Conservation (phyloP, 2,329 filamentous ascomycete genomes). For the Pseudopyrenochaeta lycopersici region DNA sequence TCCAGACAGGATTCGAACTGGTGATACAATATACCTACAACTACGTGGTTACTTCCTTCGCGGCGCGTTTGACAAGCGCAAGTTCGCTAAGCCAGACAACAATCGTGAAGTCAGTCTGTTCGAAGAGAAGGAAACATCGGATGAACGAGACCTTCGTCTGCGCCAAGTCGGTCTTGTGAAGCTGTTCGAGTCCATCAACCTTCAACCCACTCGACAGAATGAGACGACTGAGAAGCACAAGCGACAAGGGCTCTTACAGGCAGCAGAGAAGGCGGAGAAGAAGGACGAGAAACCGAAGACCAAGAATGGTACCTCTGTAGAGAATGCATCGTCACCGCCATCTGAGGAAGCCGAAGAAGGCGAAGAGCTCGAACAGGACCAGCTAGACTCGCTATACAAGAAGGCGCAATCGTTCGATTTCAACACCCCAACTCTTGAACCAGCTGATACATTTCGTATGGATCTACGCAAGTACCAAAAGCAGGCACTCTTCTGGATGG, state of each 20-base stretch:
- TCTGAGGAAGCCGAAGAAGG: slow-evolving; percentile 79
- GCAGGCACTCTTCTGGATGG: slow-evolving; percentile 96
- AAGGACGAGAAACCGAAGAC: slow-evolving; percentile 54
- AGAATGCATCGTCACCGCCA: slow-evolving; percentile 63
- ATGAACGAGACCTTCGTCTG: slow-evolving; percentile 84
- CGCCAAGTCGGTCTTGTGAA: slow-evolving; percentile 89
- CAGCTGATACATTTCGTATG: slow-evolving; percentile 82
- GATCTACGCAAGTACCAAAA: slow-evolving; percentile 91
- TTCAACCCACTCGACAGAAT: slow-evolving; percentile 79
- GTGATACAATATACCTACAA: slow-evolving; percentile 94
- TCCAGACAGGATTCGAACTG: slow-evolving; percentile 83
- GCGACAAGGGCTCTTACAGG: slow-evolving; percentile 82
- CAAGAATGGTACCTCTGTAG: slow-evolving; percentile 62
- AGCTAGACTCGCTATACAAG: slow-evolving; percentile 90
- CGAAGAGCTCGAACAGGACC: slow-evolving; percentile 91
- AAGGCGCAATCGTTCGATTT: slow-evolving; percentile 99
- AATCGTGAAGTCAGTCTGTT: slow-evolving; percentile 80
- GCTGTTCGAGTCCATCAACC: slow-evolving; percentile 86
- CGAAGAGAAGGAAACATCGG: slow-evolving; percentile 83
- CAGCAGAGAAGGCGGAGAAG: slow-evolving; percentile 88
- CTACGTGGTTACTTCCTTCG: slow-evolving; percentile 78
- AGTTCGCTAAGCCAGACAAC: slow-evolving; percentile 69
- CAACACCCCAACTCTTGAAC: slow-evolving; percentile 84
- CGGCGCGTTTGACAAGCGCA: slow-evolving; percentile 74
- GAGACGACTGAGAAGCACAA: slow-evolving; percentile 79